phyloP scores from a whole-genome alignment of 192 early-diverging fungal genomes.

The Geranomyces michiganensis region DNA sequence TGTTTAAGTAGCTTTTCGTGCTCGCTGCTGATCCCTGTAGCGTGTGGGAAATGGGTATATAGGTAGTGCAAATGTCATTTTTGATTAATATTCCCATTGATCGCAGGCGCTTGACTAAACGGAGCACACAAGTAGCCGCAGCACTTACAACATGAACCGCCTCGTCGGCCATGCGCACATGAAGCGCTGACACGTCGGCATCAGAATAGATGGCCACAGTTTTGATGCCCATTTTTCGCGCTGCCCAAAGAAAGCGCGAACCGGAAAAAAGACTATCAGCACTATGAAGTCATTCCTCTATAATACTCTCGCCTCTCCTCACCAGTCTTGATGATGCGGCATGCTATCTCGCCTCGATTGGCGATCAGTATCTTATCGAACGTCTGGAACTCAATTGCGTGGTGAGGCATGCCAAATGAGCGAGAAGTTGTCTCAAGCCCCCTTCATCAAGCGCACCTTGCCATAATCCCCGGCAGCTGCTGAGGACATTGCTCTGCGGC shows the following conservation, averaged over 20 bases:
- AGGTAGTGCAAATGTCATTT: too few relatives aligned
- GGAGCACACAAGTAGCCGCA: neutral
- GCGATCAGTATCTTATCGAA: conserved; percentile 98
- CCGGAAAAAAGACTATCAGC: conserved; percentile 48
- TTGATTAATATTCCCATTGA: too few relatives aligned
- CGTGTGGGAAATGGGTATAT: too few relatives aligned
- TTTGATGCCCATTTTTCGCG: conserved; percentile 88
- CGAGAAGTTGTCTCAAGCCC: too few relatives aligned
- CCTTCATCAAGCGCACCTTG: too few relatives aligned
- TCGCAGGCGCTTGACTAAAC: too few relatives aligned
- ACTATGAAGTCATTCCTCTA: conserved; percentile 20
- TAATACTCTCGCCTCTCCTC: neutral
- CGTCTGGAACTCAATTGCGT: neutral
- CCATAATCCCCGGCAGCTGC: too few relatives aligned
- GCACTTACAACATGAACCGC: conserved; percentile 41
- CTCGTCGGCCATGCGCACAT: conserved; percentile 76
- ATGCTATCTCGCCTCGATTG: conserved; percentile 68
- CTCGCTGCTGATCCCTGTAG: conserved; percentile 38
- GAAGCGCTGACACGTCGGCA: conserved; percentile 83
- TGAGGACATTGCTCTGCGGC: too few relatives aligned
- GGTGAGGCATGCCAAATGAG: too few relatives aligned
- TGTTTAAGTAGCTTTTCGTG: conserved; percentile 79
- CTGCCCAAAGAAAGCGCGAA: conserved; percentile 52
- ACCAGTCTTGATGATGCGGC: conserved; percentile 43
- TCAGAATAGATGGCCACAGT: conserved; percentile 93